phyloP scores from a whole-genome alignment of 2,329 filamentous ascomycete genomes.

The Rutstroemia sp. region DNA sequence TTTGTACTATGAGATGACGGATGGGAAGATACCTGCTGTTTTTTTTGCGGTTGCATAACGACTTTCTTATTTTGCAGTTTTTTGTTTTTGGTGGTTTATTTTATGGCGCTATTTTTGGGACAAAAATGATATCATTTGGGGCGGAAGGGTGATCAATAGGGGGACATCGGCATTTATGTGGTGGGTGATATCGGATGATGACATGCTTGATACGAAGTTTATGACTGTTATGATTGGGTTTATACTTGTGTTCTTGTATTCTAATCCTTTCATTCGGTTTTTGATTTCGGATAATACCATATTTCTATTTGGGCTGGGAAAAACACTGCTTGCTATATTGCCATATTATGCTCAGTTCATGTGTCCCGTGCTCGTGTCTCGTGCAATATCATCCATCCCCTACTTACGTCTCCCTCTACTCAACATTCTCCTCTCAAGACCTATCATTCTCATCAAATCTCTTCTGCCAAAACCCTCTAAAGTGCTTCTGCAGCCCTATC shows the following conservation, averaged over 20 bases:
- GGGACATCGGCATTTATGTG: not conserved
- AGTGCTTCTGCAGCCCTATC: slow-evolving; percentile 53
- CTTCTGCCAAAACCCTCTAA: slow-evolving; percentile 49
- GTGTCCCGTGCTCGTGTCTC: no score
- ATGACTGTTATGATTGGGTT: slow-evolving; percentile 9
- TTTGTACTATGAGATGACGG: slow-evolving; percentile 7
- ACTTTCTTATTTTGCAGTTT: not conserved
- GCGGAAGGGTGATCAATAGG: not conserved
- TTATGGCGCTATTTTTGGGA: not conserved
- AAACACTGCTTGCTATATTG: no score
- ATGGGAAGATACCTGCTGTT: not conserved
- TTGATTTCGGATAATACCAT: not conserved
- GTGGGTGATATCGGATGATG: slow-evolving; percentile 1
- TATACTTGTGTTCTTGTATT: slow-evolving; percentile 10
- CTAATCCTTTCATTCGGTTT: slow-evolving; percentile 8
- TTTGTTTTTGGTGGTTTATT: not conserved
- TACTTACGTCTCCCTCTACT: no score
- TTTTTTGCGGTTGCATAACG: slow-evolving; percentile 5
- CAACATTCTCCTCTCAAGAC: slow-evolving; percentile 24
- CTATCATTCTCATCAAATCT: slow-evolving; percentile 46
- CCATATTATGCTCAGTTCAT: no score
- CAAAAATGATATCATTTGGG: not conserved
- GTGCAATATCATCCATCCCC: no score
- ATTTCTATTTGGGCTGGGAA: no score
- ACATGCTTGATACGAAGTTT: slow-evolving; percentile 8